Evolutionary conservation across 208 protist species (phyloP).

Genomic region (Trypanosoma brucei): DNA sequence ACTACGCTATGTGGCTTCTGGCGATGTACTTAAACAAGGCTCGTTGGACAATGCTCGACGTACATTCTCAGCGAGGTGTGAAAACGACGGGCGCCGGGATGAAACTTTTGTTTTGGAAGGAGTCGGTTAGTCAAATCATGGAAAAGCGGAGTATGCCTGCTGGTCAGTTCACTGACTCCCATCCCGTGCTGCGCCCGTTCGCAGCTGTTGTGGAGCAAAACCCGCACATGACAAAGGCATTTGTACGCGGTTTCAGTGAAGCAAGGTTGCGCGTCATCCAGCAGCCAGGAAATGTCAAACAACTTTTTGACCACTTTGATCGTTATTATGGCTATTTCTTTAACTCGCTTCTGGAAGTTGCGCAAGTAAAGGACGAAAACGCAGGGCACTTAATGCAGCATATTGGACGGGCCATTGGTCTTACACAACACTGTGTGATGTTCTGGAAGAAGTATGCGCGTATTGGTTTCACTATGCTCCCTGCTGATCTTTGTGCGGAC

Average conservation of each 20-base stretch:
- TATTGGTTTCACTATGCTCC: constrained; percentile 86
- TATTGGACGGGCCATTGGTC: constrained; percentile 75
- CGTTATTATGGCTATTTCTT: constrained; percentile 90
- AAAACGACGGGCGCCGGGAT: constrained; percentile 89
- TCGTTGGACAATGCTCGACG: constrained; percentile 88
- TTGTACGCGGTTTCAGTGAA: constrained; percentile 86
- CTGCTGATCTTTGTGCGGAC: constrained; percentile 83
- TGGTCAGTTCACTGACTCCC: constrained; percentile 83
- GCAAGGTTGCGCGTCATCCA: constrained; percentile 75
- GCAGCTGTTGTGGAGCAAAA: constrained; percentile 59
- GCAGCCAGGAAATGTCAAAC: constrained; percentile 84
- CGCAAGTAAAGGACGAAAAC: constrained; percentile 69
- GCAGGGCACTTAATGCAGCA: constrained; percentile 84
- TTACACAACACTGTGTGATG: constrained; percentile 88
- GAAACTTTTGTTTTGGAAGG: constrained; percentile 89
- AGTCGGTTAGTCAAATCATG: constrained; percentile 63
- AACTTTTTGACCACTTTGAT: constrained; percentile 89
- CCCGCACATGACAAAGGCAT: constrained; percentile 80
- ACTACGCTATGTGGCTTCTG: constrained; percentile 83
- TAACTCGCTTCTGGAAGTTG: constrained; percentile 81
- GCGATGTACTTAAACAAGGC: constrained; percentile 86
- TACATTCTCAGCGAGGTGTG: constrained; percentile 76
- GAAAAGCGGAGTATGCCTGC: constrained; percentile 55
- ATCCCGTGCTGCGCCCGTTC: constrained; percentile 81
- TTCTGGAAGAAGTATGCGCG: constrained; percentile 89